These are phyloP conservation scores for Serendipita vermifera DNA, from an alignment of 768 basidiomycete genomes.

Conservation along the genomic window DNA sequence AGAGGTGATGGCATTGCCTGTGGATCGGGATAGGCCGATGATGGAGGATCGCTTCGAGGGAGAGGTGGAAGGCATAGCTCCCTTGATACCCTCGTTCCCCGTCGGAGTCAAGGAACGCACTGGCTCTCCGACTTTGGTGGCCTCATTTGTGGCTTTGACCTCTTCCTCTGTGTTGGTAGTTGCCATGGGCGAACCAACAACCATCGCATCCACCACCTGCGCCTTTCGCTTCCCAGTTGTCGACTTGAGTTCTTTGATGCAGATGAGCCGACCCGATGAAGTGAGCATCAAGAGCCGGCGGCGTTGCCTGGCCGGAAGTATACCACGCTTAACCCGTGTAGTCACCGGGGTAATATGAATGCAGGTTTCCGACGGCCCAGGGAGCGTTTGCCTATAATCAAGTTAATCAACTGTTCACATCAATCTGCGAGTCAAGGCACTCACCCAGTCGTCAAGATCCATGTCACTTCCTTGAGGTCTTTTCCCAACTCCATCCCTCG, in stretches of 20 bases:
- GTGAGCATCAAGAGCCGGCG: background rate
- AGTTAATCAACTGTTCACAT: background rate
- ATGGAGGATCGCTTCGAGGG: constrained; percentile 4
- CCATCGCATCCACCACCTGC: background rate
- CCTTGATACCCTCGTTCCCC: too few species aligned
- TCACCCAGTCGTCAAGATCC: background rate
- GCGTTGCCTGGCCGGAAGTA: constrained; percentile 5
- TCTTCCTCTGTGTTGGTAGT: too few species aligned
- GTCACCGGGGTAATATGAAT: background rate
- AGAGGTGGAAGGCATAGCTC: background rate
- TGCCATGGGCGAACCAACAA: background rate
- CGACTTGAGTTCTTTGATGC: background rate
- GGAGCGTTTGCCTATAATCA: background rate
- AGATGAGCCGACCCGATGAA: background rate
- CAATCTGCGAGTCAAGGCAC: background rate
- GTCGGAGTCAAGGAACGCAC: background rate
- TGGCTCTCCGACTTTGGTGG: background rate
- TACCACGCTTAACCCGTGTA: background rate
- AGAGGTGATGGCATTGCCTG: background rate
- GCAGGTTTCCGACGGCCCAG: background rate
- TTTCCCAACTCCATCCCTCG: background rate
- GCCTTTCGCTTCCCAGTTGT: background rate
- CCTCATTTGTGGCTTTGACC: too few species aligned
- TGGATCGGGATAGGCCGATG: background rate
- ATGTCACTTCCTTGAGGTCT: background rate